Evolutionary conservation across 768 basidiomycete species (phyloP).

Genomic region (Tricholoma hemisulphureum): DNA sequence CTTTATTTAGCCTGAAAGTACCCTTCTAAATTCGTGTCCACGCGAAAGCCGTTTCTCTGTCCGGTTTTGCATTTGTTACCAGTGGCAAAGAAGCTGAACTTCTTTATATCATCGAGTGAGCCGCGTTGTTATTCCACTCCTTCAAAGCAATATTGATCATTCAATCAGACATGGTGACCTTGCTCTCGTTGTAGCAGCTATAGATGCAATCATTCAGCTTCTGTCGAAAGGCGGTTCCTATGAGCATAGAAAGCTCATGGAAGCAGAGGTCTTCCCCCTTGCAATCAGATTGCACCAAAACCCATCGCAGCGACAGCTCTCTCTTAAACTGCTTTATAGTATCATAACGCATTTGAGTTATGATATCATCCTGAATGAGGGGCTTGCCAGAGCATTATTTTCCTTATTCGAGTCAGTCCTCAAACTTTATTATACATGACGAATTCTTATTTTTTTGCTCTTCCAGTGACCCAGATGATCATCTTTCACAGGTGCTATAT

Average conservation of each 20-base stretch:
- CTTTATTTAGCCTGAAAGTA: not conserved
- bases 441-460: constrained; percentile 1
- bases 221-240: constrained; percentile 13
- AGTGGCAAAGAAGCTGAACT: constrained; percentile 16
- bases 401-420: constrained; percentile 17
- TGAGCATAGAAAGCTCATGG: constrained; percentile 14
- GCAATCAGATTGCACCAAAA: constrained; percentile 9
- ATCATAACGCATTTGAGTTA: constrained; percentile 14
- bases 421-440: not conserved
- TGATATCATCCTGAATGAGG: constrained; percentile 12
- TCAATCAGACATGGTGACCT: constrained; percentile 8
- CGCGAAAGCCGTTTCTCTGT: constrained; percentile 14
- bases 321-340: constrained; percentile 13
- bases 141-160: not conserved
- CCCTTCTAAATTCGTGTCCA: not conserved
- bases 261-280: constrained; percentile 12
- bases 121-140: not conserved
- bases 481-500: constrained; percentile 11
- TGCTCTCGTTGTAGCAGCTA: constrained; percentile 10
- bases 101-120: constrained; percentile 13
- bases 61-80: constrained; percentile 14
- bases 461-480: constrained; percentile 15
- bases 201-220: constrained; percentile 12
- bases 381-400: constrained; percentile 8
- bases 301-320: constrained; percentile 9